Percentiles rank a stretch among this genome's conserved stretches.
Conservation (phyloP, 345 rosid genomes). For the Eucalyptus paniculata region DNA sequence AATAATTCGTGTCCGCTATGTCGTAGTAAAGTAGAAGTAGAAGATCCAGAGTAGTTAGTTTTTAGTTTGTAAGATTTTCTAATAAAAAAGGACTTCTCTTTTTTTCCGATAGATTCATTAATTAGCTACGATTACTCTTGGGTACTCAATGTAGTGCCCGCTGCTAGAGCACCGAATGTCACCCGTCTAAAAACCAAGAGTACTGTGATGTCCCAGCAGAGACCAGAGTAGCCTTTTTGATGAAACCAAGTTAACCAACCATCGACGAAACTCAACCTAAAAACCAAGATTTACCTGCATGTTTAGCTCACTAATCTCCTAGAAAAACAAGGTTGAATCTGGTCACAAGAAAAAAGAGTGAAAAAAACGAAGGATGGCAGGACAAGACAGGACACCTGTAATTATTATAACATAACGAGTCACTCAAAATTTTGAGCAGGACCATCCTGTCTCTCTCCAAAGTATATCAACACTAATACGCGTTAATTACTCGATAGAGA, state of each 20-base stretch:
- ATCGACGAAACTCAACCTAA: background rate
- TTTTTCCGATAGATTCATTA: background rate
- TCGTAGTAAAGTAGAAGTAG: background rate
- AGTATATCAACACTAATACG: background rate
- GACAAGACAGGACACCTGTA: background rate
- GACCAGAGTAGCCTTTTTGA: background rate
- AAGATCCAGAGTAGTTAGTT: background rate
- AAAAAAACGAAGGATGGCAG: background rate
- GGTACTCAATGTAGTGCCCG: background rate
- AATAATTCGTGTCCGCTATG: background rate
- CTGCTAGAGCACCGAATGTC: no score
- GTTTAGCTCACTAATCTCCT: background rate
- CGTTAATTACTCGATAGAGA: background rate
- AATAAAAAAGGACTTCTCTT: background rate
- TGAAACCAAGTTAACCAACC: background rate
- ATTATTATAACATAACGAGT: background rate
- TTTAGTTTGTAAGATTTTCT: background rate
- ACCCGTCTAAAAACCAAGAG: rapidly evolving
- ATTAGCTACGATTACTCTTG: background rate
- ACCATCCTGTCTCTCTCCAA: background rate
- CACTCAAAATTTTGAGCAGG: background rate
- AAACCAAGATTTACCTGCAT: background rate
- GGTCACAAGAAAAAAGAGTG: background rate
- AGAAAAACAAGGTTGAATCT: background rate
- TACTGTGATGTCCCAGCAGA: background rate